phyloP scores from a whole-genome alignment of 2,329 filamentous ascomycete species.

The Cylindrodendrum hubeiense region DNA sequence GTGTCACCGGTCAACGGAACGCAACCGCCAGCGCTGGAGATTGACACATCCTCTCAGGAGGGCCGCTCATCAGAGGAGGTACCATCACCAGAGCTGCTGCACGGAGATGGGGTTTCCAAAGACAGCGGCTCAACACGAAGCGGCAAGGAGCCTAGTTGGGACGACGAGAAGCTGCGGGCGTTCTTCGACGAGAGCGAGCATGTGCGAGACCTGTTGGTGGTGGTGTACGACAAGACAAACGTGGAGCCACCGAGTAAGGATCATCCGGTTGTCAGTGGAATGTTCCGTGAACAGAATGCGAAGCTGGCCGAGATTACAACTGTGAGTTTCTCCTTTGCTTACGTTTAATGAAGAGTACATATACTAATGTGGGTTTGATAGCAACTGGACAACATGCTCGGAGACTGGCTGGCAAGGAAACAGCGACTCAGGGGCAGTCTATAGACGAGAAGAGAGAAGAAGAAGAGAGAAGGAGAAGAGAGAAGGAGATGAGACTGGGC shows the following conservation, averaged over 20 bases:
- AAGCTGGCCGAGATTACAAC: conserved; percentile 88
- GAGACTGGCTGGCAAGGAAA: conserved; percentile 82
- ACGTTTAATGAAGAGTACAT: neutral
- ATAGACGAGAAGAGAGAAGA: conserved; percentile 41
- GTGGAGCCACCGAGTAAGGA: conserved; percentile 84
- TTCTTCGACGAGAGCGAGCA: conserved; percentile 94
- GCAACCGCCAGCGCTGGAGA: conserved; percentile 75
- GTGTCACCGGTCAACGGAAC: conserved; percentile 57
- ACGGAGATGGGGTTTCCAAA: conserved; percentile 56
- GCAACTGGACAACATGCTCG: conserved; percentile 89
- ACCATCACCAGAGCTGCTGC: conserved; percentile 72
- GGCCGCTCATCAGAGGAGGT: conserved; percentile 74
- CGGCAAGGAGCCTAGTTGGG: conserved; percentile 74
- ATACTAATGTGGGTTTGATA: conserved; percentile 48
- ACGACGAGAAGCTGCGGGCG: conserved; percentile 84
- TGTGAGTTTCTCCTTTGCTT: conserved; percentile 57
- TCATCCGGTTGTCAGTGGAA: conserved; percentile 82
- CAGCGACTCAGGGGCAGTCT: conserved; percentile 68
- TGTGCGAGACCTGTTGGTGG: conserved; percentile 88
- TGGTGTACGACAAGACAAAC: conserved; percentile 93
- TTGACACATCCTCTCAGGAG: conserved; percentile 79
- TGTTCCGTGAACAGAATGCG: conserved; percentile 90
- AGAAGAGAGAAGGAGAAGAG: neutral
- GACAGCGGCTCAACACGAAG: conserved; percentile 52
- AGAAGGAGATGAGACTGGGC: conserved; percentile 9